These are phyloP conservation scores for Yamadazyma dendronema DNA, from an alignment of 1,139 yeast genomes.

Conservation along the genomic window DNA sequence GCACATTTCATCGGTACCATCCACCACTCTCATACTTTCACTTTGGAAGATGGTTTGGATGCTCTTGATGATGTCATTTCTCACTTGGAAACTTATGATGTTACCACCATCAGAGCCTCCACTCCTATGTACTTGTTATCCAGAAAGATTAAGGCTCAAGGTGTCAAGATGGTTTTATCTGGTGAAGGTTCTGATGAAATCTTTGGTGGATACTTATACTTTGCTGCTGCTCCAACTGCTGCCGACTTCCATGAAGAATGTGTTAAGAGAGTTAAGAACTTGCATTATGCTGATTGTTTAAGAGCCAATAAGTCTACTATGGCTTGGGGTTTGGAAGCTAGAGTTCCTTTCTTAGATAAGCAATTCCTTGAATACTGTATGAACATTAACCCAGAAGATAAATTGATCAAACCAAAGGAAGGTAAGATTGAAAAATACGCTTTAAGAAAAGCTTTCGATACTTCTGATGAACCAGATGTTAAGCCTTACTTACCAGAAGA, in stretches of 20 bases:
- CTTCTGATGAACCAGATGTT: constrained; percentile 63
- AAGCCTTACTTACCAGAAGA: constrained; percentile 92
- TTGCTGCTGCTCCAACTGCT: constrained; percentile 93
- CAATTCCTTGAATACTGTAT: constrained; percentile 87
- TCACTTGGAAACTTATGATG: constrained; percentile 97
- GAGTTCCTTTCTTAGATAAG: constrained; percentile 98
- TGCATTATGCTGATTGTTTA: constrained; percentile 94
- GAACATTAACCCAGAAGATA: constrained; percentile 93
- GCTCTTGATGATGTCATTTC: constrained; percentile 91
- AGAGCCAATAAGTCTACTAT: constrained; percentile 99
- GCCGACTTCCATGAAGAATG: constrained; percentile 93
- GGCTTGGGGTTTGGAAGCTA: constrained; percentile 99
- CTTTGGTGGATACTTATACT: constrained; percentile 97
- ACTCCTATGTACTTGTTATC: constrained; percentile 97
- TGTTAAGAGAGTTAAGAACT: constrained; percentile 93
- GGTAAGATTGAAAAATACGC: constrained; percentile 91
- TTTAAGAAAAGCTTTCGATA: constrained; percentile 95
- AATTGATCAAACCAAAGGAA: constrained; percentile 66
- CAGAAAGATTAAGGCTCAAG: constrained; percentile 97
- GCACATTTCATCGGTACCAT: constrained; percentile 93
- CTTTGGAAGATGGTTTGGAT: constrained; percentile 93
- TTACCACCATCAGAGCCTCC: constrained; percentile 97
- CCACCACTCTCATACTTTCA: constrained; percentile 97
- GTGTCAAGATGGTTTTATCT: constrained; percentile 97
- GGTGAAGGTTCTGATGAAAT: constrained; percentile 99